A percentile compares a stretch with the other conserved stretches of the same genome.
Evolutionary conservation across 768 basidiomycete genomes (phyloP).

Genomic region (Psilocybe cubensis): DNA sequence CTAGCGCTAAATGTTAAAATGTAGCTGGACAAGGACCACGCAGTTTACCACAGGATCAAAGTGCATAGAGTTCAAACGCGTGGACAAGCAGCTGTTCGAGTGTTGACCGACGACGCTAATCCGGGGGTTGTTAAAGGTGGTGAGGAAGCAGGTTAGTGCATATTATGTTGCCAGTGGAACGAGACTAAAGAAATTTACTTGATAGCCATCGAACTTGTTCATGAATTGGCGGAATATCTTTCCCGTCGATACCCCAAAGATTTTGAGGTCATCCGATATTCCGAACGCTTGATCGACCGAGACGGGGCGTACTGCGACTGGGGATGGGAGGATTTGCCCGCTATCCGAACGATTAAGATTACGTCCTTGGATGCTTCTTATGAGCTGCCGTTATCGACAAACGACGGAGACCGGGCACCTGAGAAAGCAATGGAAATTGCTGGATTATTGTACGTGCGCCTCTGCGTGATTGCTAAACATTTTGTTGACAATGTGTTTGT

Average conservation of each 20-base stretch:
- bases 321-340: slow-evolving; percentile 49
- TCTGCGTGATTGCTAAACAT: not conserved
- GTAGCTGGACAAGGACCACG: slow-evolving; percentile 65
- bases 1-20: not conserved
- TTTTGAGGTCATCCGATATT: slow-evolving; percentile 54
- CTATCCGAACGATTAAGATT: slow-evolving; percentile 56
- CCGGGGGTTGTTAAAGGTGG: slow-evolving; percentile 42
- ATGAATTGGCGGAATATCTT: slow-evolving; percentile 72
- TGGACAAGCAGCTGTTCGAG: slow-evolving; percentile 49
- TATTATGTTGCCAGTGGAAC: not conserved
- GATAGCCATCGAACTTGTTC: slow-evolving; percentile 65
- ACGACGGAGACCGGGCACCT: slow-evolving; percentile 37
- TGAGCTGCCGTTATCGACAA: slow-evolving; percentile 45
- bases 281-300: slow-evolving; percentile 8
- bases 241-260: slow-evolving; percentile 61
- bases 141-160: slow-evolving; percentile 38
- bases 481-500: not conserved
- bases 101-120: slow-evolving; percentile 46
- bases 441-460: slow-evolving; percentile 56
- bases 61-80: slow-evolving; percentile 56
- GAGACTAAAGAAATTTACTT: not conserved
- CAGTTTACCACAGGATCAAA: slow-evolving; percentile 58
- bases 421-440: slow-evolving; percentile 65
- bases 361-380: slow-evolving; percentile 51
- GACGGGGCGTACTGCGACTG: slow-evolving; percentile 22